A percentile compares a stretch with the other conserved stretches of the same genome.
phyloP scores from a whole-genome alignment of 768 basidiomycete species.

The Collybia mongolica region DNA sequence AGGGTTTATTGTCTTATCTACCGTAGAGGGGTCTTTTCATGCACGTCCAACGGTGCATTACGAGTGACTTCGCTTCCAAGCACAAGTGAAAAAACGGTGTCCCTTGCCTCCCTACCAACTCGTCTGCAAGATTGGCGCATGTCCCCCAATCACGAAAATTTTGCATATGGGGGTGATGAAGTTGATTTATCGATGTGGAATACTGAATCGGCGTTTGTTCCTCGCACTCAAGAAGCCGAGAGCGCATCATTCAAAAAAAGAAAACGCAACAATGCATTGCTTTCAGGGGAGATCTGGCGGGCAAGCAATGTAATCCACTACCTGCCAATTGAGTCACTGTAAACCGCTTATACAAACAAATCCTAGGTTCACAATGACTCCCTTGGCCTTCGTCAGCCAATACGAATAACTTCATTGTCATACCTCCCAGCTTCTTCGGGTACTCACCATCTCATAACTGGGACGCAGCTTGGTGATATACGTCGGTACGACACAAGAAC shows the following conservation, averaged over 20 bases:
- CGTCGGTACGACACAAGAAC: constrained; percentile 77
- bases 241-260: constrained; percentile 45
- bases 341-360: neutral
- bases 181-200: constrained; percentile 85
- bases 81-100: constrained; percentile 16
- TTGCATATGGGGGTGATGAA: constrained; percentile 85
- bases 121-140: constrained; percentile 70
- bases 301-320: constrained; percentile 66
- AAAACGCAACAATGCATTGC: constrained; percentile 53
- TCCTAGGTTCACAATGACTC: constrained; percentile 63
- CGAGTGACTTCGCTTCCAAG: constrained; percentile 41
- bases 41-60: constrained; percentile 76
- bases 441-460: constrained; percentile 58
- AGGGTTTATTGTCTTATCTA: neutral
- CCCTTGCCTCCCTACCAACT: constrained; percentile 54
- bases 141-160: constrained; percentile 48
- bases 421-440: constrained; percentile 45
- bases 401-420: constrained; percentile 69
- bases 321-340: no score
- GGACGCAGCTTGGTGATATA: constrained; percentile 72
- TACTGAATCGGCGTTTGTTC: constrained; percentile 53
- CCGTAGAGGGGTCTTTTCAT: constrained; percentile 57
- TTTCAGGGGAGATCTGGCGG: constrained; percentile 80
- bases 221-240: constrained; percentile 17
- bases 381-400: constrained; percentile 73